Percentiles rank a stretch among this genome's conserved stretches.
Evolutionary conservation across 139 green algal species (phyloP).

Genomic region (Eudorina sp.): DNA sequence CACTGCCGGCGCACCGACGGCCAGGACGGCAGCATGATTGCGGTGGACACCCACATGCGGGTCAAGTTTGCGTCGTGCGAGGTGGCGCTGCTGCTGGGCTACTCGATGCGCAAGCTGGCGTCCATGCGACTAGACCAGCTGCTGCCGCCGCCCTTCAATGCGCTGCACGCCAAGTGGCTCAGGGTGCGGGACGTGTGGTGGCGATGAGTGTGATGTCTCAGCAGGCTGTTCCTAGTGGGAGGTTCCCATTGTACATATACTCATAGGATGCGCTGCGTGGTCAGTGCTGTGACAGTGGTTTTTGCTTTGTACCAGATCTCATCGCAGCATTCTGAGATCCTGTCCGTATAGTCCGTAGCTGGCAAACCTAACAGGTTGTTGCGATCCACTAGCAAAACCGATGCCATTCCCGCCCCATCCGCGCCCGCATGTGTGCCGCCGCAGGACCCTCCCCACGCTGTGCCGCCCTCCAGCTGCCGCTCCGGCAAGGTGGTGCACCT

Average conservation of each 20-base stretch:
- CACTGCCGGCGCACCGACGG: constrained; percentile 32
- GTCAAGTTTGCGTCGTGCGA: constrained; percentile 50
- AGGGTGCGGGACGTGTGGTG: constrained; percentile 43
- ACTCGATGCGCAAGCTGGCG: constrained; percentile 34
- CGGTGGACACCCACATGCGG: constrained; percentile 43
- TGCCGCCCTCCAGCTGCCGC: constrained; percentile 46
- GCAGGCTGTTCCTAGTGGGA: too few relatives aligned
- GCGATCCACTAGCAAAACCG: too few relatives aligned
- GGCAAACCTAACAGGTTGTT: too few relatives aligned
- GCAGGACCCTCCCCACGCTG: constrained; percentile 24
- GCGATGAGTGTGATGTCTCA: too few relatives aligned
- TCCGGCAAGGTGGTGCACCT: constrained; percentile 53
- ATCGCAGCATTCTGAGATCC: too few relatives aligned
- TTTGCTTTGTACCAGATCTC: too few relatives aligned
- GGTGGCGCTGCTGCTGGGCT: constrained; percentile 46
- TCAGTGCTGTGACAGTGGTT: too few relatives aligned
- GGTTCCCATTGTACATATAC: too few relatives aligned
- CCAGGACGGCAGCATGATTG: constrained; percentile 41
- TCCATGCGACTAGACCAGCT: constrained; percentile 51
- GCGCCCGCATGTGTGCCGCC: too few relatives aligned
- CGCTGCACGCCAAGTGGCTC: constrained; percentile 62
- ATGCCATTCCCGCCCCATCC: too few relatives aligned
- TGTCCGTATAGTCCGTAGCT: too few relatives aligned
- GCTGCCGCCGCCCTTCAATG: constrained; percentile 55
- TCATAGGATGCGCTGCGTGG: too few relatives aligned